Evolutionary conservation across 257 asterid species (phyloP).

Genomic region (Ehretia macrophylla): DNA sequence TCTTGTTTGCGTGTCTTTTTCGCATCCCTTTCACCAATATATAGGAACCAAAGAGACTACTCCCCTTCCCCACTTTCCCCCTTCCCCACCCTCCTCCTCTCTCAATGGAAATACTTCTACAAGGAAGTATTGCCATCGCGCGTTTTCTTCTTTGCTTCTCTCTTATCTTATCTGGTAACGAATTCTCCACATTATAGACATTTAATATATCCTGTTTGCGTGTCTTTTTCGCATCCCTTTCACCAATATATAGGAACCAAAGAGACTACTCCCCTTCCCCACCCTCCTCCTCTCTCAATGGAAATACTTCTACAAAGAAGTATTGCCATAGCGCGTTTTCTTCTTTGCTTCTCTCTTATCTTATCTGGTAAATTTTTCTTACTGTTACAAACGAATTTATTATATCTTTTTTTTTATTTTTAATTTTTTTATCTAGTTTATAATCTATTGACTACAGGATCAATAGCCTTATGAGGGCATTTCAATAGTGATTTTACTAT

Average conservation of each 20-base stretch:
- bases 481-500: no score
- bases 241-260: neutral
- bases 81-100: neutral
- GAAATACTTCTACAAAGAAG: neutral
- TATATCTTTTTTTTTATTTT: no score
- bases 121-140: neutral
- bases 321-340: neutral
- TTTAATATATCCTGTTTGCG: slow-evolving; percentile 8
- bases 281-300: neutral
- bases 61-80: no score
- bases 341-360: neutral
- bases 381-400: no score
- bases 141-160: neutral
- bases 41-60: neutral
- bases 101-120: neutral
- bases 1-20: slow-evolving; percentile 11
- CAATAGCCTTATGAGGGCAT: no score
- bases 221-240: slow-evolving; percentile 17
- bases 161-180: neutral
- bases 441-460: no score
- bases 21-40: slow-evolving; percentile 10
- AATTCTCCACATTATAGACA: no score
- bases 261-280: neutral
- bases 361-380: neutral
- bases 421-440: no score